These are phyloP conservation scores for Antarctomyces pellizariae DNA, from an alignment of 495 filamentous ascomycete species.

Conservation along the genomic window DNA sequence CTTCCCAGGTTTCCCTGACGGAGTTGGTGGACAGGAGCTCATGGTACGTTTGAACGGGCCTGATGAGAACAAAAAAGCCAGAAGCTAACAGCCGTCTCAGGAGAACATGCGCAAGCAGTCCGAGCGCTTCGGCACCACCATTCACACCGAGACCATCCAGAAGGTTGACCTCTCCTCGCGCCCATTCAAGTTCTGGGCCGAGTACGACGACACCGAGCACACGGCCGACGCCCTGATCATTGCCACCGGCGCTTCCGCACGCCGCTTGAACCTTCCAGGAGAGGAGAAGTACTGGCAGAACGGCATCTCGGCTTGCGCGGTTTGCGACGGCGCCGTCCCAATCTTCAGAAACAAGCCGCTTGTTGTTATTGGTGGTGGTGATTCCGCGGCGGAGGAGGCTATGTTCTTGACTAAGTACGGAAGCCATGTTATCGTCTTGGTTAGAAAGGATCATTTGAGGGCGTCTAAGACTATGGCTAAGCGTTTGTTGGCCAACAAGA, in stretches of 20 bases:
- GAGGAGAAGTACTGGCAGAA: conserved; percentile 93
- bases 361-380: conserved; percentile 88
- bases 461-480: conserved; percentile 85
- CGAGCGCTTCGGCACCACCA: conserved; percentile 70
- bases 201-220: conserved; percentile 51
- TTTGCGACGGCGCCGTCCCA: conserved; percentile 91
- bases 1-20: conserved; percentile 80
- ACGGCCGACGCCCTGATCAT: conserved; percentile 86
- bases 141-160: conserved; percentile 77
- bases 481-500: conserved; percentile 56
- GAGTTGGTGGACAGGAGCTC: conserved; percentile 60
- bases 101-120: conserved; percentile 86
- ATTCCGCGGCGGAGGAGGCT: conserved; percentile 92
- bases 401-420: conserved; percentile 97
- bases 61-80: conserved; percentile 1
- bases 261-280: conserved; percentile 58
- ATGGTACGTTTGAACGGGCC: conserved; percentile 31
- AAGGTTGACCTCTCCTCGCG: conserved; percentile 65
- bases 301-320: conserved; percentile 87
- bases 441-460: conserved; percentile 63
- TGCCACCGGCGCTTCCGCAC: conserved; percentile 82
- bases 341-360: conserved; percentile 94
- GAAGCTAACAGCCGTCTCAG: conserved; percentile 15
- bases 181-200: conserved; percentile 81
- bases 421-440: conserved; percentile 77